Base-by-base conservation (phyloP, 495 filamentous ascomycete species). In the Penicillium pulvis region DNA sequence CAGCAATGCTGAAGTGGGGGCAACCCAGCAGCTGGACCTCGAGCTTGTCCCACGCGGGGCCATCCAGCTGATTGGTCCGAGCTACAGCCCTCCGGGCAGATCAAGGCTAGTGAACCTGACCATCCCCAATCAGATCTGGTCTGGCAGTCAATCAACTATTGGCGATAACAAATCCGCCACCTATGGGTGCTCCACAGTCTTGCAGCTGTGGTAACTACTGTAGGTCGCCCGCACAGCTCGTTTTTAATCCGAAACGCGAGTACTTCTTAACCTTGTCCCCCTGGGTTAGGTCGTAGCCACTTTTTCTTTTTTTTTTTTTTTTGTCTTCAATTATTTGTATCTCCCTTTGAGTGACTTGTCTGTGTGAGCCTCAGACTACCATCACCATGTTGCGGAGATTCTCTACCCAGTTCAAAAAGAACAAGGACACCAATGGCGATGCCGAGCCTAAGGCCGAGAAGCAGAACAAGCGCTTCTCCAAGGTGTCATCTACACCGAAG, bases 351-450 rank as follows among this genome's bases (percentile, higher is more conserved):
- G 57, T 60, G 57, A 64, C 55, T 41, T 46, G 39, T 54, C 64
- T 28, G 53, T 59, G 51, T 45, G 53, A 23, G 53, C 11, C 48
- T 55, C 52, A 56, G 46, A 64, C 57, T 33, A 53, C 60, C 63
- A 51, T 69, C 67, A 73, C 61, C 52, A 78, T 78, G 75, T 73
- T 83, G 70, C 75, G 80, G 50, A 77, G 77, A 64, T 70, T 83
- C 57, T 83, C 81, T 44, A 76, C 77, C n/a, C 75, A 65, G 4
- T 83, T 84, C 69, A 81, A 73, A 64, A 76, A 75, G 68, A 72
- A 73, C 59, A 81, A 77, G 66, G 77, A 75, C 44, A 55, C 67
- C 53, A 78, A 72, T 65, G 74, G 72, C 28, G 75, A 77, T 14
- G 71, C 63, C 36, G 73, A 82, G 50, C 55, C 66, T 17, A 77